These are phyloP conservation scores for Chaetomiaceae sp. DNA, from an alignment of 2,329 filamentous ascomycete species.

Conservation along the genomic window DNA sequence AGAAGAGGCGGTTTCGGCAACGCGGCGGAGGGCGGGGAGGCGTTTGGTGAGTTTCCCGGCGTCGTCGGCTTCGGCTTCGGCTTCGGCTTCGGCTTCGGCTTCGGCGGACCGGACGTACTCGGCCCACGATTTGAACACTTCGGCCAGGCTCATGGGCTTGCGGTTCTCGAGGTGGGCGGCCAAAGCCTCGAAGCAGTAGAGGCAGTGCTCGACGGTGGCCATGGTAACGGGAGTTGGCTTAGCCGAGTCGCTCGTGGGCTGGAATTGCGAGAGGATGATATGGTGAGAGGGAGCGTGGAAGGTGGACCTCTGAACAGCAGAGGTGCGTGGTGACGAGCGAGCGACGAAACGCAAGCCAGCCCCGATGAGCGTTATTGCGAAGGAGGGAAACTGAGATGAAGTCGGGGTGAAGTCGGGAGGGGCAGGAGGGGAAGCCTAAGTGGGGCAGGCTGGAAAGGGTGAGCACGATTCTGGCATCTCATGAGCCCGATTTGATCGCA, in stretches of 20 bases:
- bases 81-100: slow-evolving; percentile 20
- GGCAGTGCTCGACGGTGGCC: slow-evolving; percentile 80
- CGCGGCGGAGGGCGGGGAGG: slow-evolving; percentile 37
- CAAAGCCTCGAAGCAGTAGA: slow-evolving; percentile 88
- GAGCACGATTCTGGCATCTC: no score
- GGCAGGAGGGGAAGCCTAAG: background rate
- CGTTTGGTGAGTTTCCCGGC: slow-evolving; percentile 29
- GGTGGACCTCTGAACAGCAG: background rate
- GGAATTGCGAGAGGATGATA: background rate
- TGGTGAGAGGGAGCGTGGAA: background rate
- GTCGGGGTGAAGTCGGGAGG: background rate
- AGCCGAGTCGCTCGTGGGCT: slow-evolving; percentile 9
- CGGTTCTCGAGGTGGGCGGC: slow-evolving; percentile 67
- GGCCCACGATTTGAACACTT: slow-evolving; percentile 62
- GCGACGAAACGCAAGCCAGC: no score
- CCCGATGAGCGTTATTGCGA: no score
- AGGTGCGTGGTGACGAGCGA: background rate
- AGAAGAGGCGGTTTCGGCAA: slow-evolving; percentile 32
- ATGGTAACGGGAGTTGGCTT: slow-evolving; percentile 41
- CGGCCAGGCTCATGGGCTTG: slow-evolving; percentile 57
- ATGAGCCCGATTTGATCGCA: no score
- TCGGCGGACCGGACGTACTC: slow-evolving; percentile 32
- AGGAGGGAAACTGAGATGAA: no score
- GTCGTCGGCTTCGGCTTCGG: slow-evolving; percentile 11
- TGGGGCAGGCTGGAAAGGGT: no score